Evolutionary conservation across 83 land plant genomes (phyloP), one percentile per base, ranked within the genome.

Genomic region (Isoetes engelmannii): DNA sequence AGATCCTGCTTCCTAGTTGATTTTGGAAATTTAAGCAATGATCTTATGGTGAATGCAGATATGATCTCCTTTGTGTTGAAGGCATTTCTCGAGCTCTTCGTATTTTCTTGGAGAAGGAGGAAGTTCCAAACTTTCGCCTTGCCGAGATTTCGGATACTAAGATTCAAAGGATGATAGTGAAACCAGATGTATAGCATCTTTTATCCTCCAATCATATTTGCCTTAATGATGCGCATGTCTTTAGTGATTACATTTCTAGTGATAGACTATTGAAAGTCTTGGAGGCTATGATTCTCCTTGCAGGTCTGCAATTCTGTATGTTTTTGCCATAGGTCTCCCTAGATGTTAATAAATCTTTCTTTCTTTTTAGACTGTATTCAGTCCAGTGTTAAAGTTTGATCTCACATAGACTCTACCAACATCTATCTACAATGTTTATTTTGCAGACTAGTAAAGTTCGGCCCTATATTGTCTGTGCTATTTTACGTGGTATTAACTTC

Each of bases 41-140:
- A 17, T 3, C 13, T 51, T 51, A 51, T 51, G 55, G 55, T 51
- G 55, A 12, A 49, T 69, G 37, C 85, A 93, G 98, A 54, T 93
- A 93, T 79, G 98, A 94, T 74, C 77, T 94, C 72, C 85, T 94
- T 13, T 90, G 98, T 61, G 75, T 90, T 41, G 98, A 90, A 71
- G 98, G 98, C 10, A 69, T 94, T 80, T 87, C 84, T n/a, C 84
- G 80, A 73, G 81, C 88, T 5, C 81, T 94, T 8, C 88, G 92
- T n/a, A 77, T 94, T 13, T 94, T 94, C 61, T 61, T 59, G 53
- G 78, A 76, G 21, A 68, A 67, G 43, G 85, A 94, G 21, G 59
- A 80, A 20, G 81, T 69, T 57, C 99, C 96, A 6, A 73, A 66
- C 4, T 94, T 79, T 72, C 74, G 51, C 44, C 61, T 86, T 60